Evolutionary conservation across 2,329 filamentous ascomycete genomes (phyloP).

Genomic region (Zasmidium angulare): DNA sequence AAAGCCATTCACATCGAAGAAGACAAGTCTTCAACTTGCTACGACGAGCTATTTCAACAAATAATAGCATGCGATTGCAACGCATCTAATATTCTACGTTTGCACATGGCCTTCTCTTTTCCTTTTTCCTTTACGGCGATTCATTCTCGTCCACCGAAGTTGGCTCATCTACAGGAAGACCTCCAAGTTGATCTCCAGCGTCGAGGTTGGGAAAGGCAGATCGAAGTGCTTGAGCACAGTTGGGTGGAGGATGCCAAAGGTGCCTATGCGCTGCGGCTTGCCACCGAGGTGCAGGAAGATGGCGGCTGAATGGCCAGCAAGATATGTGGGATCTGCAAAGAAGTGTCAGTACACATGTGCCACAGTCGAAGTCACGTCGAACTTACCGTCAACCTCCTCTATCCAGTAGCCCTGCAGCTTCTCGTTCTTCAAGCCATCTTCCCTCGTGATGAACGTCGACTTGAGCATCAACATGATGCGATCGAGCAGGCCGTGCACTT

Average conservation of each 20-base stretch:
- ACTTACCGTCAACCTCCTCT: slow-evolving; percentile 76
- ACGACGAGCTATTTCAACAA: too few relatives aligned
- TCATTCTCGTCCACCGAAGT: not conserved
- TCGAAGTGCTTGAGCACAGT: slow-evolving; percentile 92
- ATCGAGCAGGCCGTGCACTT: slow-evolving; percentile 91
- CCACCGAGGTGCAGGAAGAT: slow-evolving; percentile 75
- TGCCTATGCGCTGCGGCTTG: slow-evolving; percentile 75
- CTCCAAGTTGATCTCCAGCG: slow-evolving; percentile 91
- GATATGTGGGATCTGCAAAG: slow-evolving; percentile 74
- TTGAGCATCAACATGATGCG: slow-evolving; percentile 90
- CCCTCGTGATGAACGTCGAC: slow-evolving; percentile 73
- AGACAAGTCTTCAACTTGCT: too few relatives aligned
- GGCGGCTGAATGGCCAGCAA: slow-evolving; percentile 82
- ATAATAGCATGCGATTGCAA: not conserved
- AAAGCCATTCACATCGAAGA: too few relatives aligned
- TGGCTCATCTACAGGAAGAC: slow-evolving; percentile 67
- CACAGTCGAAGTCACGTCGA: not conserved
- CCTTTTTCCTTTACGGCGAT: not conserved
- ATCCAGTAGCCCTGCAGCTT: slow-evolving; percentile 75
- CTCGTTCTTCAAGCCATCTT: slow-evolving; percentile 63
- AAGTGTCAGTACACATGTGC: not conserved
- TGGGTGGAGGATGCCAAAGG: slow-evolving; percentile 92
- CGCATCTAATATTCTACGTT: not conserved
- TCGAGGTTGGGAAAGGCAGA: slow-evolving; percentile 88
- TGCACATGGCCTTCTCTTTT: not conserved